Evolutionary conservation across 345 rosid species (phyloP), one percentile per base, ranked within the genome.

Genomic region (Bruguiera sexangula): DNA sequence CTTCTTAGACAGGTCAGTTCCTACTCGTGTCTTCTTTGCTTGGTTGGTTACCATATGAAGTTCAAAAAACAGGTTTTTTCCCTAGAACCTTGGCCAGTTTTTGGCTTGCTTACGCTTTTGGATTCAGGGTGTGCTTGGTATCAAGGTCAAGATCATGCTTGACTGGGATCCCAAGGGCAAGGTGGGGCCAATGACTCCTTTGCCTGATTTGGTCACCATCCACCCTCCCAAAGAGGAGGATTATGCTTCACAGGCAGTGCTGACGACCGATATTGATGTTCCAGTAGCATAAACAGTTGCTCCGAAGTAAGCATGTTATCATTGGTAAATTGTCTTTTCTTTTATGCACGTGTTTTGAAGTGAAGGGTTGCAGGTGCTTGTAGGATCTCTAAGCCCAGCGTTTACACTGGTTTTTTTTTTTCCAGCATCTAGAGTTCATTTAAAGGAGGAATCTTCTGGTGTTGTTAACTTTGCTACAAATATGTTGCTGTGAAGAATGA

Each of bases 131-230:
- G 93, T 87, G 53, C 83, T 90, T 2, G 96, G 93, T 53, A 87
- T 88, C 79, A 87, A 87, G 84, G 96, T 87, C 0, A 86, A 82
- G 85, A 77, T 88, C 69, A 87, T 85, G 96, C 89, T 86, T 2
- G 93, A 78, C 69, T 90, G 91, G 91, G 93, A 90, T 67, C 89
- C 93, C 0, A 85, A 79, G 76, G 96, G 91, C 30, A 82, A 83
- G 80, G 63, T 43, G 19, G 88, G 92, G 11, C 93, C 92, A 13
- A 81, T 65, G 82, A 86, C 89, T 8, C 91, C 93, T 29, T 67
- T 87, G 72, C 92, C 90, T n/a, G 94, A 90, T 78, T 79, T 91
- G 10, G 95, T 89, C 2, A 91, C 87, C 16, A 91, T 89, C 81
- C 88, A 89, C 72, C 21, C 93, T 56, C 96, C 96, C 3, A 89